Evolutionary conservation across 371 early-diverging fungal species (phyloP), one percentile per base, ranked within the genome.

Genomic region (Nematocida parisii): DNA sequence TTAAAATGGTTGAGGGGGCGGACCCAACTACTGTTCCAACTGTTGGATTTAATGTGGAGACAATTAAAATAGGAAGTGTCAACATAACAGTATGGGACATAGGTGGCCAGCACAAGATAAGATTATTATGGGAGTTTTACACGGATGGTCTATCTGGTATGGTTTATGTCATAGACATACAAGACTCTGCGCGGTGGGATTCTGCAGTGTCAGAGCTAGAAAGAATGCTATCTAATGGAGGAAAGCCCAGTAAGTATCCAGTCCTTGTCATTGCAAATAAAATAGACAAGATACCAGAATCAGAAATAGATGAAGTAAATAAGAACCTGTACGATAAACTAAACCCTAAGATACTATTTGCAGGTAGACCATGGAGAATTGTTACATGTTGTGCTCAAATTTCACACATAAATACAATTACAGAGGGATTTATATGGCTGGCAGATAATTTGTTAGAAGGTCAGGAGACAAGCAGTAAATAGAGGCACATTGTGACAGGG

Each of bases 1-100:
- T 94, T 72, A 95, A 95, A 72, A 93, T 95, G 89, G 92, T 93
- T 77, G 94, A 95, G 71, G 77, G 61, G n/a, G 20, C 80, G 1
- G 57, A 71, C 22, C 52, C 73, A 33, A 94, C 94, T 55, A 97
- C 99, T 70, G 95, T 96, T 85, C 99, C 99, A 52, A 97, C 97
- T 0, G 85, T 88, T 27, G 89, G 89, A 39, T 88, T 89, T 73
- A 89, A 89, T 70, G 73, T 86, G 22, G 89, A 89, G 60, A 81
- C 58, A 13, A 74, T 87, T 45, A 85, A 83, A 46, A 83, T 88
- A 22, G 85, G 82, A 40, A 85, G 83, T 55, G 83, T 85, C 7
- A 84, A 56, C 18, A 86, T 89, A 56, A 83, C 83, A 5, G 84
- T 87, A 13, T 89, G 88, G 87, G 89, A 89, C 73, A 84, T 89